Evolutionary conservation across 78 protist species (phyloP), one percentile per base, ranked within the genome.

Genomic region (Dictyostelium capitatum): DNA sequence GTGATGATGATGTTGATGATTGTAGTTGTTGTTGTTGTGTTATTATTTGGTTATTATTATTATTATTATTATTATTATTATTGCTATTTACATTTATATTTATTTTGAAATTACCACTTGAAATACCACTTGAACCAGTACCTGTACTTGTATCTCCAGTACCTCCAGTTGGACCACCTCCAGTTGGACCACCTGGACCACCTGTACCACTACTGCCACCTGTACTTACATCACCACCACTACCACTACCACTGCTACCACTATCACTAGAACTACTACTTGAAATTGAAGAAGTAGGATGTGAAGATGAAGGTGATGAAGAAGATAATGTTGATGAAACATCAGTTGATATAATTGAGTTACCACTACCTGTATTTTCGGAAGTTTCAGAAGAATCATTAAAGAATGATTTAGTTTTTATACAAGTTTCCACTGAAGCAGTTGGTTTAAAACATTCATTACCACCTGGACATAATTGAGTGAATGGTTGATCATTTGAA

Each of bases 391-490:
- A 62, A 25, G 70, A 62, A 62, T 37, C 28, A 62, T 62, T 62
- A 62, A 23, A 62, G 37, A 62, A 62, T 62, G 70, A 32, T 62
- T 25, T 11, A 2, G 37, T 62, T 62, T 62, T 14, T 9, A 11
- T 4, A 25, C 70, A 62, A 25, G 41, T 25, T 62, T 25, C 10
- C 23, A 30, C 11, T 57, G 30, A 25, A 8, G 70, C 0, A 20
- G 12, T 62, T 62, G 70, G 70, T 25, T 11, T 30, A 62, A 62
- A 62, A 62, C 70, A 62, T 11, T 25, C 32, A 62, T 37, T 62
- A 23, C 70, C 70, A 9, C 43, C 43, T 62, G 70, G 70, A 25
- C 70, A 62, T 25, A 62, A 62, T 62, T 62, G 70, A 25, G 70
- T 62, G 70, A 1, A 62, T 62, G 70, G 70, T 62, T 25, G 28